Evolutionary conservation across 768 basidiomycete genomes (phyloP).

Genomic region (Trametes coccinea): DNA sequence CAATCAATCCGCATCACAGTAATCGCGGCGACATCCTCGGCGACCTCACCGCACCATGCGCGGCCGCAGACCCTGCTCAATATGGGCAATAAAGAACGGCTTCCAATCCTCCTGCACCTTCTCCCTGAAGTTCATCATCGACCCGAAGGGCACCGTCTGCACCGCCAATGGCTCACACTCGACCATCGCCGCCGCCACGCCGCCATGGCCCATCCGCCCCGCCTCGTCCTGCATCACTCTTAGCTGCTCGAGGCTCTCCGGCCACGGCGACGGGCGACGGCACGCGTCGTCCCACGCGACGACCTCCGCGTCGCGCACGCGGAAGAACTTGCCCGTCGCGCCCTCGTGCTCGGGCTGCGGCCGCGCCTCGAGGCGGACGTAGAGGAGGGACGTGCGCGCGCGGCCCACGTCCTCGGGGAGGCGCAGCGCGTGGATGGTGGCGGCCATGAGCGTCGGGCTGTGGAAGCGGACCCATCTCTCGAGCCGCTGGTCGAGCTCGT

Average conservation of each 20-base stretch:
- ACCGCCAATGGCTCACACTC: slow-evolving; percentile 34
- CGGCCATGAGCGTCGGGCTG: slow-evolving; percentile 31
- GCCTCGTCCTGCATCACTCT: slow-evolving; percentile 29
- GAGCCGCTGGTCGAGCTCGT: slow-evolving; percentile 34
- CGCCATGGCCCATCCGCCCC: slow-evolving; percentile 27
- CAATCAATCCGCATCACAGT: no score
- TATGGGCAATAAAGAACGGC: slow-evolving; percentile 18
- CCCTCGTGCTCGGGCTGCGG: slow-evolving; percentile 28
- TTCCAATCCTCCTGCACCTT: slow-evolving; percentile 20
- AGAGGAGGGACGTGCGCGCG: slow-evolving; percentile 25
- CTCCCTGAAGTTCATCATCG: slow-evolving; percentile 26
- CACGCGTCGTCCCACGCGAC: slow-evolving; percentile 26
- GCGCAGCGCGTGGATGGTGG: slow-evolving; percentile 33
- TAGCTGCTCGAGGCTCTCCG: slow-evolving; percentile 26
- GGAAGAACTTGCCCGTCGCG: slow-evolving; percentile 31
- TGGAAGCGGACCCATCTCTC: slow-evolving; percentile 38
- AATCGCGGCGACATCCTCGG: not conserved
- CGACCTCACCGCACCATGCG: not conserved
- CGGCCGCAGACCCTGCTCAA: slow-evolving; percentile 26
- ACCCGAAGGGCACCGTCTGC: slow-evolving; percentile 38
- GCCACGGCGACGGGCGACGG: slow-evolving; percentile 29
- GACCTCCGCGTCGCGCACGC: slow-evolving; percentile 27
- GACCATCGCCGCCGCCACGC: slow-evolving; percentile 31
- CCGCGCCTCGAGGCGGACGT: slow-evolving; percentile 21
- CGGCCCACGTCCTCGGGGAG: slow-evolving; percentile 31